phyloP scores from a whole-genome alignment of 2,329 filamentous ascomycete species.

The Monilinia polystroma region DNA sequence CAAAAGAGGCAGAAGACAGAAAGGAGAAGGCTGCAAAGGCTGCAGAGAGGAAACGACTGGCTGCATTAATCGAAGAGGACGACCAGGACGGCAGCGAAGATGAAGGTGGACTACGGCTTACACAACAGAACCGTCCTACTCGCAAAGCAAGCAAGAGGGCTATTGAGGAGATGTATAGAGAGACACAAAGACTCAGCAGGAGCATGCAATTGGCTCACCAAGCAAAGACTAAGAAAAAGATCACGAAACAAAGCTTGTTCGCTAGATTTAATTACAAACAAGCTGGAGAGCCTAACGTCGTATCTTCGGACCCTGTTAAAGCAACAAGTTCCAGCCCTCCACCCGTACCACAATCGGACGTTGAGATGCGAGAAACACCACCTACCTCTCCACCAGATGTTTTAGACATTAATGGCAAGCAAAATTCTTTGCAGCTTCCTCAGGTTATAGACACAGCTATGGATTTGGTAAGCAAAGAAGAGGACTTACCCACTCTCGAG shows the following conservation, averaged over 20 bases:
- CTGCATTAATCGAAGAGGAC: constrained; percentile 54
- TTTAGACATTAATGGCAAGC: constrained; percentile 36
- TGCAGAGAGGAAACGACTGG: constrained; percentile 45
- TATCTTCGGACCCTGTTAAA: constrained; percentile 41
- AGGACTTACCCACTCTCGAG: constrained; percentile 28
- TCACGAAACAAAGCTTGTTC: constrained; percentile 79
- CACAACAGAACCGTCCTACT: constrained; percentile 66
- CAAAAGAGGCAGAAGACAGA: constrained; percentile 60
- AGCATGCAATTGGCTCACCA: constrained; percentile 91
- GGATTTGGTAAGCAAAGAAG: constrained; percentile 19
- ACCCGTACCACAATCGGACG: constrained; percentile 48
- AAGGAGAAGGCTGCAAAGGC: constrained; percentile 43
- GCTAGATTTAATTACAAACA: constrained; percentile 75
- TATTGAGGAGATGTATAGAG: constrained; percentile 88
- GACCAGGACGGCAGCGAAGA: constrained; percentile 58
- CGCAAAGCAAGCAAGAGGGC: constrained; percentile 94
- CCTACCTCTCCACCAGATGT: constrained; percentile 62
- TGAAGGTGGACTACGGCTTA: constrained; percentile 62
- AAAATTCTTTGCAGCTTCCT: neutral
- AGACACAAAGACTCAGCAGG: constrained; percentile 86
- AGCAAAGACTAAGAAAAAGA: constrained; percentile 86
- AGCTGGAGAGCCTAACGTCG: constrained; percentile 36
- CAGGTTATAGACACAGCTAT: constrained; percentile 12
- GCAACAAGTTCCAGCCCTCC: constrained; percentile 55
- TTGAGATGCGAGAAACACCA: constrained; percentile 60